Percentiles rank a stretch among this genome's conserved stretches.
These are phyloP conservation scores for Adansonia gregorii DNA, from an alignment of 441 rosid genomes.

Conservation along the genomic window DNA sequence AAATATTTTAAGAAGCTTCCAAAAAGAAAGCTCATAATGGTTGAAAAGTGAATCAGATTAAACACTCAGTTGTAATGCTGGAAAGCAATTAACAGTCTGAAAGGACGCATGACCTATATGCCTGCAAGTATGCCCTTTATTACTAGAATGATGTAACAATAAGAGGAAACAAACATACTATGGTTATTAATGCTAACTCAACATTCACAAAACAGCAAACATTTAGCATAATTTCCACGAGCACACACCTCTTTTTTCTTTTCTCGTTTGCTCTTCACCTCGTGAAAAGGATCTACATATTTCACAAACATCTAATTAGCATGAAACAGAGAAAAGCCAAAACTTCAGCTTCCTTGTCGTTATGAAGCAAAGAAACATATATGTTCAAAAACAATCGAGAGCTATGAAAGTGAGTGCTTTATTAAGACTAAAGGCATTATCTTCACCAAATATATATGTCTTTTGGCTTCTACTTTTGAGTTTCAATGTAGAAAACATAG, in stretches of 20 bases:
- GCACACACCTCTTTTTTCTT: slow-evolving; percentile 86
- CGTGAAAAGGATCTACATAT: slow-evolving; percentile 86
- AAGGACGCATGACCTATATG: background rate
- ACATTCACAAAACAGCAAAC: slow-evolving; percentile 21
- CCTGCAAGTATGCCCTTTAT: background rate
- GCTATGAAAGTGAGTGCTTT: background rate
- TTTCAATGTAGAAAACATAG: background rate
- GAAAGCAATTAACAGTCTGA: background rate
- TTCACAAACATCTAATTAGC: slow-evolving; percentile 31
- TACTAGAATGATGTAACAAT: background rate
- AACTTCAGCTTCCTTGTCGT: background rate
- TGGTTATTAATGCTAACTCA: background rate
- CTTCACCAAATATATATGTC: background rate
- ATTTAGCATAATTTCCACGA: slow-evolving; percentile 18
- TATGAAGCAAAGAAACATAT: background rate
- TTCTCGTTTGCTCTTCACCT: slow-evolving; percentile 97
- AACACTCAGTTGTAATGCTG: background rate
- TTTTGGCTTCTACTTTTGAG: background rate
- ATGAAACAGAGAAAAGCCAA: slow-evolving; percentile 11
- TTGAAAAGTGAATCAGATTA: background rate
- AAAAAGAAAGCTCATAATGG: background rate
- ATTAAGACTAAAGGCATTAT: slow-evolving; percentile 6
- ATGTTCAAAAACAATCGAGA: background rate
- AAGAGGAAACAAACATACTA: background rate
- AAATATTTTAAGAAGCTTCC: slow-evolving; percentile 9